Evolutionary conservation across 345 rosid genomes (phyloP).

Genomic region (Rhodamnia rubescens): DNA sequence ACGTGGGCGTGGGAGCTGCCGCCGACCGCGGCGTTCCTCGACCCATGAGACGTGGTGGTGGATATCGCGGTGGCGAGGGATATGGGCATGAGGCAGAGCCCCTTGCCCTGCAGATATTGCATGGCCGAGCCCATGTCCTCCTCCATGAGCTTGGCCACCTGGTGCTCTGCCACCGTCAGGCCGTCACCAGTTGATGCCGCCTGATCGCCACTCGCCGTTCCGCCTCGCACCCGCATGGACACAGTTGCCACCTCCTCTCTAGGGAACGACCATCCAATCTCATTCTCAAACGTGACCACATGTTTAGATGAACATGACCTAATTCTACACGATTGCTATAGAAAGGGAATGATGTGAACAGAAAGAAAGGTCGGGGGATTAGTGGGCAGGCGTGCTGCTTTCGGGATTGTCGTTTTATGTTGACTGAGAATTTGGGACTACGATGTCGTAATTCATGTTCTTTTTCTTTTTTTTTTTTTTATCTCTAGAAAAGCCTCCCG

Average conservation of each 20-base stretch:
- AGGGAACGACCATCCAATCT: background rate
- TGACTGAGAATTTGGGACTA: no score
- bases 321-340: no score
- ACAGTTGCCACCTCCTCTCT: background rate
- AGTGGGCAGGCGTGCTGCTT: background rate
- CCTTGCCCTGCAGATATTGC: constrained; percentile 96
- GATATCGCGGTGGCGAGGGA: constrained; percentile 86
- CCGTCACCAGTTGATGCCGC: constrained; percentile 20
- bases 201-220: constrained; percentile 14
- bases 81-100: constrained; percentile 95
- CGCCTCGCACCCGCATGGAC: background rate
- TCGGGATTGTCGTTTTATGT: background rate
- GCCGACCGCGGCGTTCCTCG: constrained; percentile 15
- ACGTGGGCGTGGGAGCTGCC: background rate
- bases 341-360: background rate
- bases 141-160: constrained; percentile 91
- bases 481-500: no score
- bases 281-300: background rate
- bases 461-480: no score
- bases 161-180: constrained; percentile 65
- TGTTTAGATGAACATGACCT: no score
- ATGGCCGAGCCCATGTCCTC: constrained; percentile 99
- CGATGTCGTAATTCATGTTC: no score
- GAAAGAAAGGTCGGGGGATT: background rate
- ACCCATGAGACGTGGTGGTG: constrained; percentile 37